phyloP scores from a whole-genome alignment of 2,329 filamentous ascomycete genomes.

The Hymenoscyphus occultus region DNA sequence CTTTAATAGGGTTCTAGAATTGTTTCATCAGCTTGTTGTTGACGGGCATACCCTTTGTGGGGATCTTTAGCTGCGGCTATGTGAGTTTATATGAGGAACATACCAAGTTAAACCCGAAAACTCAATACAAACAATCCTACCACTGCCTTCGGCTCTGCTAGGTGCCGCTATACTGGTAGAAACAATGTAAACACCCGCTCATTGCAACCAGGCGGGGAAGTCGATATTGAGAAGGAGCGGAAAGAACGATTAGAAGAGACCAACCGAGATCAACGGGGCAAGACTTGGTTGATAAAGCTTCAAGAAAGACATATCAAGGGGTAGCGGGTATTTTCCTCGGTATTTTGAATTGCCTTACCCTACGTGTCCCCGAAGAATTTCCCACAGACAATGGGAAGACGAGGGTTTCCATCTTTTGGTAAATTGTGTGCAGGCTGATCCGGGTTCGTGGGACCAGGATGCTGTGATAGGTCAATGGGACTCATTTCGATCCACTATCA shows the following conservation, averaged over 20 bases:
- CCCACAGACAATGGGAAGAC: not conserved
- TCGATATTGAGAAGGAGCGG: not conserved
- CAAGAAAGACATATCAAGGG: not conserved
- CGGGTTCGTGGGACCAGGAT: not conserved
- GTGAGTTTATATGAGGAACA: slow-evolving; percentile 10
- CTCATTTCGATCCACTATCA: not conserved
- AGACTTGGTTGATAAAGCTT: not conserved
- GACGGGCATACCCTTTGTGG: not conserved
- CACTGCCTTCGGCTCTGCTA: slow-evolving; percentile 4
- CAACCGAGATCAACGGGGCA: not conserved
- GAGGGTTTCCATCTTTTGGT: not conserved
- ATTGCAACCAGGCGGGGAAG: slow-evolving; percentile 9
- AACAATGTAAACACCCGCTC: slow-evolving; percentile 10
- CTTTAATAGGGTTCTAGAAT: not conserved
- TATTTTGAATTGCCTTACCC: not conserved
- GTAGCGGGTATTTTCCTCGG: not conserved
- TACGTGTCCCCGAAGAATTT: not conserved
- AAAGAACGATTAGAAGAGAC: not conserved
- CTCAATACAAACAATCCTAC: slow-evolving; percentile 12
- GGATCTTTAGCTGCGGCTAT: not conserved
- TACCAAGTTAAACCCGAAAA: slow-evolving; percentile 4
- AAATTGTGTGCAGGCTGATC: not conserved
- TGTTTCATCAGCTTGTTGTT: slow-evolving; percentile 6
- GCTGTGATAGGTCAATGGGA: slow-evolving; percentile 19
- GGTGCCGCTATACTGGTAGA: slow-evolving; percentile 6